Evolutionary conservation across 192 early-diverging fungal species (phyloP).

Genomic region (Phlyctochytrium arcticum): DNA sequence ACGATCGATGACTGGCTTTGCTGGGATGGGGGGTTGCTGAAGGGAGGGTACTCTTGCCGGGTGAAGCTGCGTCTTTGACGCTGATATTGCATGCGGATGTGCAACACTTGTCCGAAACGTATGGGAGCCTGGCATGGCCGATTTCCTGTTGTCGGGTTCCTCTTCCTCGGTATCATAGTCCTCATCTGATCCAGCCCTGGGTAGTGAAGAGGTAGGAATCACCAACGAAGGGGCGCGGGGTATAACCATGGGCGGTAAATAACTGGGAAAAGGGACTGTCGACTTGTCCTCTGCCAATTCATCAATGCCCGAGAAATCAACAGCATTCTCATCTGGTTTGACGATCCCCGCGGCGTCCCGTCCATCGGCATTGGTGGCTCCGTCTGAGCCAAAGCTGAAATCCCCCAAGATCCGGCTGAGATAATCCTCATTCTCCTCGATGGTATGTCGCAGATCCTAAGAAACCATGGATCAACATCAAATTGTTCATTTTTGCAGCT

Average conservation of each 20-base stretch:
- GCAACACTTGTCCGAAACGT: too few species aligned
- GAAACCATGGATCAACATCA: not conserved
- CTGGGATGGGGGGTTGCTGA: not conserved
- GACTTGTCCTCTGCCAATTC: conserved; percentile 74
- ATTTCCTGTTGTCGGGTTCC: not conserved
- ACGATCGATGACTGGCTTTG: not conserved
- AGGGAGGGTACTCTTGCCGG: not conserved
- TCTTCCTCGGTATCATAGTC: conserved; percentile 3
- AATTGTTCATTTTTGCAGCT: not conserved
- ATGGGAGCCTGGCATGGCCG: too few species aligned
- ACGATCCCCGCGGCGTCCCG: conserved; percentile 36
- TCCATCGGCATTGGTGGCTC: conserved; percentile 39
- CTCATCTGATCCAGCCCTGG: not conserved
- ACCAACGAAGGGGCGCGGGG: not conserved
- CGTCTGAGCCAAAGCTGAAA: not conserved
- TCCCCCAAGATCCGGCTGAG: conserved; percentile 6
- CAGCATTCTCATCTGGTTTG: conserved; percentile 63
- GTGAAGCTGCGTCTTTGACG: too few species aligned
- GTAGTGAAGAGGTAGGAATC: not conserved
- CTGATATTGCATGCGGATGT: too few species aligned
- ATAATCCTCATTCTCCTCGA: conserved; percentile 35
- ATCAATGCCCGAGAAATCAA: conserved; percentile 81
- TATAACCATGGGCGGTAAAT: not conserved
- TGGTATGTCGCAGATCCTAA: conserved; percentile 47
- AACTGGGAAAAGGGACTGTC: conserved; percentile 5